Conservation (phyloP, 352 stramenopile genomes). For the Pythium rhizo-oryzae region DNA sequence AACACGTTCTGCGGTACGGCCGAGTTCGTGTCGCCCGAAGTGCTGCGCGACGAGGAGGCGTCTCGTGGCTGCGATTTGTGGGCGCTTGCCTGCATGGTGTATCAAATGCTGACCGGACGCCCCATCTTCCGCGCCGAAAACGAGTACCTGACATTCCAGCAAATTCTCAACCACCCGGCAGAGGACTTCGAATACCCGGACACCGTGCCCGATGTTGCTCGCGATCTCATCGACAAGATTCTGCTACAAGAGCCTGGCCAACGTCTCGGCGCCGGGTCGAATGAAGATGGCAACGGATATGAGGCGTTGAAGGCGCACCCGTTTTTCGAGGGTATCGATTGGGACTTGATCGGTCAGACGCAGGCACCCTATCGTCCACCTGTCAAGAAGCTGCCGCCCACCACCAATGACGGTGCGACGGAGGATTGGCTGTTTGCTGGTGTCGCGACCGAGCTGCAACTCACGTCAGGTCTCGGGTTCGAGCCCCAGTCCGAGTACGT, state of each 20-base stretch:
- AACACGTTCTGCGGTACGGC: conserved; percentile 91
- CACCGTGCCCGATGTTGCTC: conserved; percentile 47
- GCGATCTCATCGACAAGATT: conserved; percentile 78
- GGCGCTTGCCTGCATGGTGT: conserved; percentile 92
- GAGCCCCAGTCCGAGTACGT: conserved; percentile 44
- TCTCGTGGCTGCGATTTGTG: conserved; percentile 89
- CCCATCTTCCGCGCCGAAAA: conserved; percentile 90
- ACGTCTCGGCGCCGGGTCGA: conserved; percentile 64
- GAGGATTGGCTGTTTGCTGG: conserved; percentile 90
- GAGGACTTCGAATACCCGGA: conserved; percentile 55
- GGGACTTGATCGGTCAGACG: conserved; percentile 52
- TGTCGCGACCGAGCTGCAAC: conserved; percentile 84
- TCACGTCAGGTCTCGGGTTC: conserved; percentile 78
- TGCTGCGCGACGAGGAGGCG: conserved; percentile 86
- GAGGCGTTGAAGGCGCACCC: conserved; percentile 68
- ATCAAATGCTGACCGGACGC: conserved; percentile 84
- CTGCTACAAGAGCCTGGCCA: conserved; percentile 76
- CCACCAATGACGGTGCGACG: conserved; percentile 84
- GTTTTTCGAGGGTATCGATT: conserved; percentile 87
- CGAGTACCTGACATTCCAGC: conserved; percentile 93
- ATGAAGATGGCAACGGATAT: conserved; percentile 82
- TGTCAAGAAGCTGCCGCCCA: conserved; percentile 61
- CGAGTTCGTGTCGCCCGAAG: conserved; percentile 92
- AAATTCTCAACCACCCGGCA: conserved; percentile 85
- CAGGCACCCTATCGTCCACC: conserved; percentile 64